Conservation (phyloP, 2,329 filamentous ascomycete genomes). For the Trichoderma endophyticum region DNA sequence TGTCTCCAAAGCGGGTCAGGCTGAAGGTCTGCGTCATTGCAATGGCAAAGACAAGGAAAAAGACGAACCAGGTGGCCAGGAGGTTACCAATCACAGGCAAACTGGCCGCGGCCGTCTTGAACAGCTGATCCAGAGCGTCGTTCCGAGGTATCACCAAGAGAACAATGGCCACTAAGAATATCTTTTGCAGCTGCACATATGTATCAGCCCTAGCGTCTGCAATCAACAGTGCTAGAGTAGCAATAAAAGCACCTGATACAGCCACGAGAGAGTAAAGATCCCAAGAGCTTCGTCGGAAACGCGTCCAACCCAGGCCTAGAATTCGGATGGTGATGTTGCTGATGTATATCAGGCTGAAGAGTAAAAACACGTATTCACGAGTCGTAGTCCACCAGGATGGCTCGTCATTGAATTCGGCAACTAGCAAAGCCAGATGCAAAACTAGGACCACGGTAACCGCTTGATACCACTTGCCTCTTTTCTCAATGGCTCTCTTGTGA, state of each 20-base stretch:
- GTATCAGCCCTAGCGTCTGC: constrained; percentile 55
- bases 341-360: constrained; percentile 78
- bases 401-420: constrained; percentile 82
- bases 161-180: constrained; percentile 87
- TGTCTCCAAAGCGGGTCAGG: constrained; percentile 76
- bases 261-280: constrained; percentile 83
- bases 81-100: constrained; percentile 86
- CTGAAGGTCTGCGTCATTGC: constrained; percentile 95
- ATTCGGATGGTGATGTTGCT: constrained; percentile 81
- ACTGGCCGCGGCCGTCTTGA: constrained; percentile 97
- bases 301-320: constrained; percentile 83
- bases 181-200: constrained; percentile 83
- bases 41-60: constrained; percentile 95
- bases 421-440: constrained; percentile 76
- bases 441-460: constrained; percentile 76
- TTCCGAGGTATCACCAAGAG: constrained; percentile 92
- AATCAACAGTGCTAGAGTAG: constrained; percentile 76
- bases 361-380: constrained; percentile 74
- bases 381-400: constrained; percentile 65
- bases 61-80: constrained; percentile 92
- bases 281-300: constrained; percentile 92
- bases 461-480: constrained; percentile 87
- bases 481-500: constrained; percentile 89
- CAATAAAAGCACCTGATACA: constrained; percentile 72
- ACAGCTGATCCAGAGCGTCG: constrained; percentile 93